A percentile compares a stretch with the other conserved stretches of the same genome.
These are phyloP conservation scores for Coemansia javaensis DNA, from an alignment of 192 early-diverging fungal species.

Conservation along the genomic window DNA sequence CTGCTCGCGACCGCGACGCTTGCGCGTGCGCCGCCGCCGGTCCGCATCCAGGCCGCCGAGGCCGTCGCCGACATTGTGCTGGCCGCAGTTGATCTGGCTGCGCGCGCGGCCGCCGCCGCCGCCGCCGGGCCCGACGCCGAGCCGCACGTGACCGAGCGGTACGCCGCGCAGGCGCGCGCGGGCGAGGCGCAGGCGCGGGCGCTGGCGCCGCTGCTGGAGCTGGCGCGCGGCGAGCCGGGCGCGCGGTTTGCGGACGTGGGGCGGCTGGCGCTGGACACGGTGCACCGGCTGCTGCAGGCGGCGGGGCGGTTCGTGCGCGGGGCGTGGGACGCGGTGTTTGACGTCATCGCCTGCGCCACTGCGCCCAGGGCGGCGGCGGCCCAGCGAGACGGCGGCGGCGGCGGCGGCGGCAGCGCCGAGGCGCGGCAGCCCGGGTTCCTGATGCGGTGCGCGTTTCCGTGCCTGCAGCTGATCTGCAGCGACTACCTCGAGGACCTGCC, in stretches of 20 bases:
- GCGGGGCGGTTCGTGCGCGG: constrained; percentile 79
- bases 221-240: constrained; percentile 12
- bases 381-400: background rate
- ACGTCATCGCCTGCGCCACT: constrained; percentile 67
- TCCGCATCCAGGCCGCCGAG: constrained; percentile 73
- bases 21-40: constrained; percentile 48
- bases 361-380: no score
- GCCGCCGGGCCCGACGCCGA: background rate
- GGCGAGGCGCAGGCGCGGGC: constrained; percentile 67
- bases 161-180: constrained; percentile 48
- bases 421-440: constrained; percentile 37
- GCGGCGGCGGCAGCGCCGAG: constrained; percentile 10
- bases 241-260: constrained; percentile 68
- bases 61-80: constrained; percentile 72
- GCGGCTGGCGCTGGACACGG: constrained; percentile 77
- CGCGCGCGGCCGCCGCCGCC: constrained; percentile 32
- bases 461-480: constrained; percentile 89
- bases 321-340: constrained; percentile 88
- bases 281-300: constrained; percentile 85
- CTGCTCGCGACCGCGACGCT: constrained; percentile 72
- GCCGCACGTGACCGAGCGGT: background rate
- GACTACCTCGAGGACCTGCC: constrained; percentile 83
- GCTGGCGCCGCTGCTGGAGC: constrained; percentile 55
- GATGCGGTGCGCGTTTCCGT: constrained; percentile 84
- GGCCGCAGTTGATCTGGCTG: constrained; percentile 63